Evolutionary conservation across 805 yeast genomes (phyloP), one percentile per base, ranked within the genome.

Genomic region (Metschnikowia picachoensis): DNA sequence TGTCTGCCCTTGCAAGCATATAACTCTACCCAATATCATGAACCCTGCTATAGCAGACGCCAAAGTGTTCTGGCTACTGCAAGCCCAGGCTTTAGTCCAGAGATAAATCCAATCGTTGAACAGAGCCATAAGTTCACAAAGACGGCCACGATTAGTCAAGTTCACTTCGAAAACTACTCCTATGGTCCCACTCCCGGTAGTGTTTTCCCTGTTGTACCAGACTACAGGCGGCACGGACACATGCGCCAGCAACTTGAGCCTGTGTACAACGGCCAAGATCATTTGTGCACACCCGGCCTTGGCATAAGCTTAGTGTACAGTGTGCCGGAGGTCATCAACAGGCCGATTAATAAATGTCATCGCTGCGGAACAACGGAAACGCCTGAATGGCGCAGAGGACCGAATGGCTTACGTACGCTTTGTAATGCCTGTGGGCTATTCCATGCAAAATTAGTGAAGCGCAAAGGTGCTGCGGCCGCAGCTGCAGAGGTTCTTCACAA

Each of bases 351-450:
- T 49, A 66, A 64, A 49, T 72, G 76, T 45, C 76, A 72, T 45
- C 55, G 76, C 30, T 72, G 76, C 48, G 76, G 75, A 13, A 71
- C 75, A 31, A 70, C 74, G 2, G 76, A 72, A 47, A 70, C 75
- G 2, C 75, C 74, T 7, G 75, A 70, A 53, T 70, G 75, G 75
- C 57, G 75, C 43, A 57, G 74, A 37, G 75, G 75, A 4, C 75
- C 75, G 10, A 67, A 68, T 37, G 75, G 75, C 2, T 72, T 68
- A n/a, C 56, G 74, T n/a, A 70, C 75, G 0, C 59, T 70, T 36
- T 70, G 75, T 49, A 70, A 70, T 48, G 75, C 75, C 1, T 70
- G 75, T 53, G 75, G 75, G 0, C 64, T 70, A 39, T 70, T 65
- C 51, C 75, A 70, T 48, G 74, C 75, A 32, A 70, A 70, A 46